Conservation (phyloP, 1,284 basidiomycete species). For the Sanghuangporus sanghuang region DNA sequence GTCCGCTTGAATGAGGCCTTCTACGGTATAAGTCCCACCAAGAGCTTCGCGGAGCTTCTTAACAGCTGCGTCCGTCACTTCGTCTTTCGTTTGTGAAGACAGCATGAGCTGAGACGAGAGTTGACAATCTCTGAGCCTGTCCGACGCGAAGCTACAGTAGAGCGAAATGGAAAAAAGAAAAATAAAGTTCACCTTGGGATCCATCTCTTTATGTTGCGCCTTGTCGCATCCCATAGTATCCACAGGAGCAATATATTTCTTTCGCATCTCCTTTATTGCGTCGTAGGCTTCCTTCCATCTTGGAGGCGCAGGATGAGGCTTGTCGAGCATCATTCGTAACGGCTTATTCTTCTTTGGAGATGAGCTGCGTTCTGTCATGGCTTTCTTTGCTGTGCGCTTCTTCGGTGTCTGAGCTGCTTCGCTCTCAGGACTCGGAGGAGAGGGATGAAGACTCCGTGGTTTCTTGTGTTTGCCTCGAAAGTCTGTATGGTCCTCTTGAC, state of each 20-base stretch:
- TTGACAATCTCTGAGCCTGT: constrained; percentile 77
- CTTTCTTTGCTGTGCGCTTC: constrained; percentile 28
- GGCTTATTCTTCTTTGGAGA: constrained; percentile 37
- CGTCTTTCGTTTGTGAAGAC: constrained; percentile 93
- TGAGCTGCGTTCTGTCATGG: constrained; percentile 1
- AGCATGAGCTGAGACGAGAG: constrained; percentile 93
- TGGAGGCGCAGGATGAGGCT: constrained; percentile 70
- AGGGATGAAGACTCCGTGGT: neutral
- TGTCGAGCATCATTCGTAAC: constrained; percentile 51
- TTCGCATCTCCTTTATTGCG: constrained; percentile 75
- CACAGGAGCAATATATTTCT: constrained; percentile 72
- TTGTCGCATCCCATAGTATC: constrained; percentile 88
- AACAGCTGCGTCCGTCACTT: constrained; percentile 84
- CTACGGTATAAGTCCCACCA: constrained; percentile 73
- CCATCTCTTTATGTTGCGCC: constrained; percentile 55
- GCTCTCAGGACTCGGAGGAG: neutral
- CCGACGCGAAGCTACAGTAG: neutral
- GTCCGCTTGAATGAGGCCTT: constrained; percentile 65
- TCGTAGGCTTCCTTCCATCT: constrained; percentile 75
- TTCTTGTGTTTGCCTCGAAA: constrained; percentile 4
- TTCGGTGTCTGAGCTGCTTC: neutral
- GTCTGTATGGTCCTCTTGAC: neutral
- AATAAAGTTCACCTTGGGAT: constrained; percentile 54
- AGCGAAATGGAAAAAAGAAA: neutral
- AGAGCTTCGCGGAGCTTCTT: constrained; percentile 68